Evolutionary conservation across 441 rosid genomes (phyloP).

Genomic region (Manihot esculenta): DNA sequence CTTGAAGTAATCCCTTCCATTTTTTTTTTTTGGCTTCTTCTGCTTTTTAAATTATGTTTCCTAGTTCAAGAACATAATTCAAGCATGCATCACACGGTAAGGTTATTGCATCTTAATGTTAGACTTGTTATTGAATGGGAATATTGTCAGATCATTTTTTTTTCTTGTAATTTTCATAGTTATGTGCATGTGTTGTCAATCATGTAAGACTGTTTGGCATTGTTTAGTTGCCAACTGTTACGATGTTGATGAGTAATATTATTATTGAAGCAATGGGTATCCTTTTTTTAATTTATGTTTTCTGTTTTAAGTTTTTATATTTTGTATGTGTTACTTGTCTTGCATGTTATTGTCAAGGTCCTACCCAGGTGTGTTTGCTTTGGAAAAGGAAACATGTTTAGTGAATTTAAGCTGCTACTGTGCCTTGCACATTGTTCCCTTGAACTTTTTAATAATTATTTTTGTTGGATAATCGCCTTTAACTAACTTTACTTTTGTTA

Average conservation of each 20-base stretch:
- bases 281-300: neutral
- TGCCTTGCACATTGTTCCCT: neutral
- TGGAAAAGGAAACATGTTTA: neutral
- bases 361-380: neutral
- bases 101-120: neutral
- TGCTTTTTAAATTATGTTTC: neutral
- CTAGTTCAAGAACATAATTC: neutral
- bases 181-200: neutral
- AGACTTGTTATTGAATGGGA: neutral
- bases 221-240: constrained; percentile 3
- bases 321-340: neutral
- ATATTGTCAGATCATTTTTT: neutral
- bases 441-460: neutral
- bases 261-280: neutral
- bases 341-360: neutral
- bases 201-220: neutral
- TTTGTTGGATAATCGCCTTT: constrained; percentile 15
- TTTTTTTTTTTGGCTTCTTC: neutral
- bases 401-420: neutral
- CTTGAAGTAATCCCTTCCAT: neutral
- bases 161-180: neutral
- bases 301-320: neutral
- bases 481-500: constrained; percentile 17
- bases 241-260: constrained; percentile 7
- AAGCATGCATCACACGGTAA: neutral